Evolutionary conservation across 768 basidiomycete species (phyloP), one percentile per base, ranked within the genome.

Genomic region (Fibroporia radiculosa): DNA sequence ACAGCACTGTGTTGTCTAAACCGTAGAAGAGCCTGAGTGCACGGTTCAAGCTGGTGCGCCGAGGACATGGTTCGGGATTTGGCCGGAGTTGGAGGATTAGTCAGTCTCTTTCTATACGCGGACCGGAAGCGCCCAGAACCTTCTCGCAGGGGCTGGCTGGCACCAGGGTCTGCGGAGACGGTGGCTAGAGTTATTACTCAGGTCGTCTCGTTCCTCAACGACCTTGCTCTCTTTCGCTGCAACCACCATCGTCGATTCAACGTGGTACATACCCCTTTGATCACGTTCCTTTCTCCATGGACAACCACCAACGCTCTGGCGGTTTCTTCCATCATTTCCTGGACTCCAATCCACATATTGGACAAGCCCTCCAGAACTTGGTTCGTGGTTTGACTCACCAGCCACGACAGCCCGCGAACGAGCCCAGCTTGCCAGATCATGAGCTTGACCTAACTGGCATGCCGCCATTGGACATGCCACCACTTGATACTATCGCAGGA

Each of bases 241-340:
- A 29, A 53, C 50, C 36, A 50, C 47, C 48, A 42, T 31, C 29
- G 13, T 38, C 36, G 20, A 23, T 18, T 38, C 6, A 12, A 23
- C 16, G 16, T 12, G 13, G 10, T 4, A 6, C 36, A 38, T 38
- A 16, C 44, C 27, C 47, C 43, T 44, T 48, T 16, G 41, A 23
- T 47, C 3, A 19, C 42, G 25, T 47, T 38, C 27, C n/a, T 41
- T 46, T 29, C 43, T 23, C 38, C 46, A 56, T 56, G 55, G 50
- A 53, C 47, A 47, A 51, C 37, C 35, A 39, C 14, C 33, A 44
- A 25, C 43, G 25, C 48, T 34, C 13, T 7, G 12, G 37, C 44
- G 38, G 47, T 38, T 37, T 46, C 42, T 28, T 47, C 34, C 49
- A 44, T 39, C 46, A 48, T 32, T 32, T 42, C 18, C 25, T 48